phyloP scores from a whole-genome alignment of 2,329 filamentous ascomycete species.

The Sodiomyces alkalinus region DNA sequence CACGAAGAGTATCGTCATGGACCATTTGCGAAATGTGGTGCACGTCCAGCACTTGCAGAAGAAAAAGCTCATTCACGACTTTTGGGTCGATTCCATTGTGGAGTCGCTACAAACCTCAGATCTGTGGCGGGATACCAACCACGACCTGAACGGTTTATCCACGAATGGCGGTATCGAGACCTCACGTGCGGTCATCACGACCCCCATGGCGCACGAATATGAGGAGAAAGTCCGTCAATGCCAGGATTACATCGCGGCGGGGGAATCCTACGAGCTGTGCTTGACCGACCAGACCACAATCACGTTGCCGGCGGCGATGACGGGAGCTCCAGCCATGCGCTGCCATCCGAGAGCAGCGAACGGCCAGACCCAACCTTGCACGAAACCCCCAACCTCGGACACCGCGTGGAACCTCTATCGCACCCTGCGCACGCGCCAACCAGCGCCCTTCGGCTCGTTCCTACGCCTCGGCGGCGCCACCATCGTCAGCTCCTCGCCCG shows the following conservation, averaged over 20 bases:
- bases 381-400: conserved; percentile 1
- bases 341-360: too few relatives aligned
- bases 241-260: conserved; percentile 56
- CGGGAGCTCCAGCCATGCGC: conserved; percentile 27
- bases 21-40: conserved; percentile 46
- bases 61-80: conserved; percentile 7
- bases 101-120: conserved; percentile 16
- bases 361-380: too few relatives aligned
- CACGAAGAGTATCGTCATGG: conserved; percentile 61
- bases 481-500: conserved; percentile 71
- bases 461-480: conserved; percentile 54
- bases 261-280: conserved; percentile 76
- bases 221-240: conserved; percentile 52
- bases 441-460: conserved; percentile 75
- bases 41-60: conserved; percentile 52
- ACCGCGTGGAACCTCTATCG: conserved; percentile 58
- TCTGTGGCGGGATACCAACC: conserved; percentile 14
- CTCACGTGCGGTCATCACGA: conserved; percentile 18
- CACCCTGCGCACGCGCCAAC: conserved; percentile 53
- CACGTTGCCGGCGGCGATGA: conserved; percentile 22
- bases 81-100: conserved; percentile 17
- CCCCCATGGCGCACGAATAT: conserved; percentile 37
- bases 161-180: too few relatives aligned
- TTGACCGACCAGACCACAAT: conserved; percentile 63
- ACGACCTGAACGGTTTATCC: neutral